Evolutionary conservation across 805 yeast species (phyloP).

Genomic region (Kazachstania psychrophila): DNA sequence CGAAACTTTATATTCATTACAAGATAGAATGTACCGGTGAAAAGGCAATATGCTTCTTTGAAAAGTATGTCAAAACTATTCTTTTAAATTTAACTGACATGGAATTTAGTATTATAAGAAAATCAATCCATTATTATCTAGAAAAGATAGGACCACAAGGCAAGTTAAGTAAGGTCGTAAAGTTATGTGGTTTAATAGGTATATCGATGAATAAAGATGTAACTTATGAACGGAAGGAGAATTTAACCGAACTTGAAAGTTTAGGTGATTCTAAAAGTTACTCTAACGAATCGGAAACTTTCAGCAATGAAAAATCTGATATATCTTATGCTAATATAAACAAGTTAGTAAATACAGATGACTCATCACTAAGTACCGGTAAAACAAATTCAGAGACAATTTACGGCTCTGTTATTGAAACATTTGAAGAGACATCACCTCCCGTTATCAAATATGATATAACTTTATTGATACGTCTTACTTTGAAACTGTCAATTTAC

Average conservation of each 20-base stretch:
- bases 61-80: slow-evolving; percentile 7
- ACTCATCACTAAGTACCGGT: too few relatives aligned
- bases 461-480: not conserved
- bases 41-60: slow-evolving; percentile 5
- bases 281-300: not conserved
- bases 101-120: slow-evolving; percentile 9
- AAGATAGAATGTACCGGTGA: slow-evolving; percentile 8
- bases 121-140: slow-evolving; percentile 16
- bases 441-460: not conserved
- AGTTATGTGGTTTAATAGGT: slow-evolving; percentile 55
- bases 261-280: too few relatives aligned
- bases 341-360: not conserved
- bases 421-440: too few relatives aligned
- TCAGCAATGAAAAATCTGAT: not conserved
- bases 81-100: slow-evolving; percentile 4
- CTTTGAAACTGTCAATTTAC: not conserved
- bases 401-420: too few relatives aligned
- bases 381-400: too few relatives aligned
- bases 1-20: slow-evolving; percentile 8
- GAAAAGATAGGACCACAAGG: slow-evolving; percentile 35
- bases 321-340: too few relatives aligned
- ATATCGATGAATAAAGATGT: slow-evolving; percentile 16
- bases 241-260: not conserved
- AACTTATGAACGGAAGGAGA: slow-evolving; percentile 1
- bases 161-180: slow-evolving; percentile 42